Evolutionary conservation across 768 basidiomycete genomes (phyloP).

Genomic region (Kwoniella sp.): DNA sequence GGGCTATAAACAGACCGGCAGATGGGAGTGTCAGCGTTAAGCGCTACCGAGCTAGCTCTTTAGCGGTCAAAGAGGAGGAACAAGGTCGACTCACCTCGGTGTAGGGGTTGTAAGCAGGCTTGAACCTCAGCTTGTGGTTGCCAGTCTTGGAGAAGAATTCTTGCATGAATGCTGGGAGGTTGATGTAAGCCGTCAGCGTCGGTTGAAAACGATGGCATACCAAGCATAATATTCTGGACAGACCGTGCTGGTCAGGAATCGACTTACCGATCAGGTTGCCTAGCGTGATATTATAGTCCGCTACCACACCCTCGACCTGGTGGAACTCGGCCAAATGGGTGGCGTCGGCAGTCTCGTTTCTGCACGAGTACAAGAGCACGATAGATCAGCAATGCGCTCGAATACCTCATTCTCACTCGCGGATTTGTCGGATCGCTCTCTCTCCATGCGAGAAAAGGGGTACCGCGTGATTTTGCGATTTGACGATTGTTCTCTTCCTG

Average conservation of each 20-base stretch:
- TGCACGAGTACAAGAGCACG: conserved; percentile 9
- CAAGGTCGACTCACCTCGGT: conserved; percentile 68
- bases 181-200: background rate
- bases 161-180: conserved; percentile 85
- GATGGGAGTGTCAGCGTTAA: background rate
- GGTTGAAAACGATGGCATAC: background rate
- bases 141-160: conserved; percentile 99
- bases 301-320: conserved; percentile 99
- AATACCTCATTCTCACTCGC: too few relatives aligned
- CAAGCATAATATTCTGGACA: too few relatives aligned
- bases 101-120: conserved; percentile 98
- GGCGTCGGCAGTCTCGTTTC: conserved; percentile 97
- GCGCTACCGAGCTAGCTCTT: background rate
- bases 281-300: conserved; percentile 85
- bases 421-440: too few relatives aligned
- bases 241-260: too few relatives aligned
- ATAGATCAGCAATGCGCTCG: too few relatives aligned
- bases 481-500: too few relatives aligned
- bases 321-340: conserved; percentile 99
- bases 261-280: conserved; percentile 90
- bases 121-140: conserved; percentile 89
- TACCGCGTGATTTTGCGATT: too few relatives aligned
- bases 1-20: conserved; percentile 26
- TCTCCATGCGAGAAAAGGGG: too few relatives aligned
- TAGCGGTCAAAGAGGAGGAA: background rate